Conservation (phyloP, 169 alveolate genomes). For the Cryptosporidium parvum region DNA sequence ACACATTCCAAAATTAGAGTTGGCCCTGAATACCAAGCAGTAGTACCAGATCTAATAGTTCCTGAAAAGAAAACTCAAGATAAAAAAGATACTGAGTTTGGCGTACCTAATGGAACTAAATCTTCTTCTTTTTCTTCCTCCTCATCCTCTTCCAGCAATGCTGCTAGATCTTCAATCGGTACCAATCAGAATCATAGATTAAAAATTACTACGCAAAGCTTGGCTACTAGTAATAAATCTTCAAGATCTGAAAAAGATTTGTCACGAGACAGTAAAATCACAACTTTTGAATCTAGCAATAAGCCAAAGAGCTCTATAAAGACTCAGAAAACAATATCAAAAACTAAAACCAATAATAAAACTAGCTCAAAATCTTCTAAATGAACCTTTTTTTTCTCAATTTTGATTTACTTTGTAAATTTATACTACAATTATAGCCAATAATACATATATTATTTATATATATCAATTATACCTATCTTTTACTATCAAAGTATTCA, state of each 20-base stretch:
- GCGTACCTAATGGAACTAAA: background rate
- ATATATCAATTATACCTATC: background rate
- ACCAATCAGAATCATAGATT: background rate
- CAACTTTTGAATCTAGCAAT: background rate
- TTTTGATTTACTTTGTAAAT: background rate
- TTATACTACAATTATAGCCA: background rate
- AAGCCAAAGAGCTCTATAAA: background rate
- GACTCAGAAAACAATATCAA: slow-evolving; percentile 22
- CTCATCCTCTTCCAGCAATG: background rate
- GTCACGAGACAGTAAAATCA: background rate
- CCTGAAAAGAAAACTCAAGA: background rate
- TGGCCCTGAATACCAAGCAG: slow-evolving; percentile 74
- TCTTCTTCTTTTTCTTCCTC: background rate
- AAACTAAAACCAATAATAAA: background rate
- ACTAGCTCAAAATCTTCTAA: slow-evolving; percentile 12
- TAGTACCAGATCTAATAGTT: slow-evolving; percentile 44
- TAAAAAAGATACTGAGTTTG: background rate
- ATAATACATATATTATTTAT: too few species aligned
- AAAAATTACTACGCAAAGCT: background rate
- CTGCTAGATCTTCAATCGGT: background rate
- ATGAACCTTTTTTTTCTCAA: background rate
- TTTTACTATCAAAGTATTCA: too few species aligned
- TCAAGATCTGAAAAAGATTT: slow-evolving; percentile 11
- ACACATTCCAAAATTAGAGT: slow-evolving; percentile 49
- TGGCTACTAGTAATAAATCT: background rate